Percentiles rank a stretch among this genome's conserved stretches.
phyloP scores from a whole-genome alignment of 352 stramenopile species.

The Pythium dissotocum region DNA sequence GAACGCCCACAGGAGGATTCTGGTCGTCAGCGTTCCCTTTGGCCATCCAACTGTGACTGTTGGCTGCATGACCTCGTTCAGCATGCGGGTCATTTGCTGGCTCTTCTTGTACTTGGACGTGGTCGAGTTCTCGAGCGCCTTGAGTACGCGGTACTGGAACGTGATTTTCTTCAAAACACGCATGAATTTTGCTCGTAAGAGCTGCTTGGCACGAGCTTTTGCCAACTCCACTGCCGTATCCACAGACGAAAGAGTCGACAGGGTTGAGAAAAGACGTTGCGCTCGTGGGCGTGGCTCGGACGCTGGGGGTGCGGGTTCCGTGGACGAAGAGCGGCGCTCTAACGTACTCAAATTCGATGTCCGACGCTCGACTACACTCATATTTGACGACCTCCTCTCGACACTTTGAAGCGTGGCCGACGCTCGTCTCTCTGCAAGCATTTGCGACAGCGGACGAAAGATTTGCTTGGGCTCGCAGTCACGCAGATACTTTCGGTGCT shows the following conservation, averaged over 20 bases:
- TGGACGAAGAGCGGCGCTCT: background rate
- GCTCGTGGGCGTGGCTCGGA: background rate
- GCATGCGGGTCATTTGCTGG: constrained; percentile 27
- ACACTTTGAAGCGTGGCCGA: constrained; percentile 1
- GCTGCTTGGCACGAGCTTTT: constrained; percentile 17
- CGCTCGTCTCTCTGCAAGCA: constrained; percentile 13
- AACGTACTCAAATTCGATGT: constrained; percentile 5
- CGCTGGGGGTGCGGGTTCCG: background rate
- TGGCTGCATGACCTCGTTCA: constrained; percentile 30
- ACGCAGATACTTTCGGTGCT: constrained; percentile 9
- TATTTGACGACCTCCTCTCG: background rate
- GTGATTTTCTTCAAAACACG: constrained; percentile 46
- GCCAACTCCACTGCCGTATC: constrained; percentile 12
- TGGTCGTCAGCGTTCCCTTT: constrained; percentile 42
- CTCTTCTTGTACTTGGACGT: constrained; percentile 44
- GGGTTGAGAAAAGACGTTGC: constrained; percentile 12
- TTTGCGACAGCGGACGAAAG: constrained; percentile 4
- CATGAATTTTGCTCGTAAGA: constrained; percentile 29
- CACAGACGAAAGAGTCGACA: constrained; percentile 3
- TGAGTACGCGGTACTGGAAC: constrained; percentile 46
- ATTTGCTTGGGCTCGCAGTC: constrained; percentile 23
- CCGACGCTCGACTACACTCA: constrained; percentile 4
- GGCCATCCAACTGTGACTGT: constrained; percentile 33
- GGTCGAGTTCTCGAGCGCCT: constrained; percentile 34
- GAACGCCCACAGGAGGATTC: constrained; percentile 52